Conservation (phyloP, 1,284 basidiomycete species). For the Boletus smithii region DNA sequence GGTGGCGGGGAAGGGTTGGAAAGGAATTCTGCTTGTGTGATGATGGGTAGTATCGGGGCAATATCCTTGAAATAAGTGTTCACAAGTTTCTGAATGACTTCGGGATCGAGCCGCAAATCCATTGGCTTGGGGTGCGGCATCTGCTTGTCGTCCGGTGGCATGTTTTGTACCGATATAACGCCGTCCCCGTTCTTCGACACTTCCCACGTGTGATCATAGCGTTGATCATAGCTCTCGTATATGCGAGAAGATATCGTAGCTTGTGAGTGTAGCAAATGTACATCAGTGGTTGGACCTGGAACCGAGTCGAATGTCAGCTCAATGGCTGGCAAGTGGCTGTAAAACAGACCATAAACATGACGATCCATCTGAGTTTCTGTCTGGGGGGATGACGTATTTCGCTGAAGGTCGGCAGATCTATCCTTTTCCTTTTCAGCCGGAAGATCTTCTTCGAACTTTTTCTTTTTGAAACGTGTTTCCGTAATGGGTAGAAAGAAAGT, state of each 20-base stretch:
- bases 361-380: slow-evolving; percentile 46
- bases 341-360: slow-evolving; percentile 57
- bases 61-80: slow-evolving; percentile 90
- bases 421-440: slow-evolving; percentile 45
- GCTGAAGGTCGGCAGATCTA: slow-evolving; percentile 25
- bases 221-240: slow-evolving; percentile 85
- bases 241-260: slow-evolving; percentile 77
- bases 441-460: slow-evolving; percentile 71
- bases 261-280: slow-evolving; percentile 87
- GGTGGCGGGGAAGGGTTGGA: slow-evolving; percentile 70
- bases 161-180: slow-evolving; percentile 81
- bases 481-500: slow-evolving; percentile 98
- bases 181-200: slow-evolving; percentile 82
- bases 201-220: slow-evolving; percentile 82
- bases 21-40: slow-evolving; percentile 86
- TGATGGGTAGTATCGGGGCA: slow-evolving; percentile 81
- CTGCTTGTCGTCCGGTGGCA: slow-evolving; percentile 51
- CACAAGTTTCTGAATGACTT: slow-evolving; percentile 77
- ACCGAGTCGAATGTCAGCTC: slow-evolving; percentile 11
- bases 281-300: slow-evolving; percentile 79
- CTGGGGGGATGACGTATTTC: slow-evolving; percentile 36
- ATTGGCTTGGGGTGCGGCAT: slow-evolving; percentile 54
- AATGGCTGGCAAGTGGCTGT: slow-evolving; percentile 1
- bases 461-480: slow-evolving; percentile 97
- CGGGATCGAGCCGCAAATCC: slow-evolving; percentile 70